Evolutionary conservation across 176 grass and related monocot species (phyloP).

Genomic region (Musa troglodytarum): DNA sequence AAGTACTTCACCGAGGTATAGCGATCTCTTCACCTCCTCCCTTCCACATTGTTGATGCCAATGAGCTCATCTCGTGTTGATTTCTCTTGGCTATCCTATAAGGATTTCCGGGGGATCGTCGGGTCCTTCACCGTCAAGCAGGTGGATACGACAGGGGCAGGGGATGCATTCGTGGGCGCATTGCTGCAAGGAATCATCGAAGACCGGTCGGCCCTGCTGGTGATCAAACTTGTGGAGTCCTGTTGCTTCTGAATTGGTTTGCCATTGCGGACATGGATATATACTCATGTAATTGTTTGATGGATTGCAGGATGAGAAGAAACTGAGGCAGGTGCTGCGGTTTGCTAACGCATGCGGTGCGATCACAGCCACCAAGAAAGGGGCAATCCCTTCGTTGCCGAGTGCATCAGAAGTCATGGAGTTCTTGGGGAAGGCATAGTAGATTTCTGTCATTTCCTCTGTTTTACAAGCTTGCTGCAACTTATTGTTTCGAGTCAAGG

Average conservation of each 20-base stretch:
- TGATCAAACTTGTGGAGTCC: neutral
- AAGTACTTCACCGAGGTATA: conserved; percentile 14
- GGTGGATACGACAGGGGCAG: conserved; percentile 12
- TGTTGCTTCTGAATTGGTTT: neutral
- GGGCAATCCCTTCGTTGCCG: conserved; percentile 16
- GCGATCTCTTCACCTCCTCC: neutral
- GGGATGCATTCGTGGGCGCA: conserved; percentile 1
- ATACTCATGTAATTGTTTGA: neutral
- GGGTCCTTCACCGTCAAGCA: conserved; percentile 5
- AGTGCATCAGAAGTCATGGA: conserved; percentile 8
- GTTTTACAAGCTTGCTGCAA: neutral
- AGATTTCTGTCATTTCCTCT: neutral
- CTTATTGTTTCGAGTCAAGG: neutral
- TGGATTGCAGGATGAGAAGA: conserved; percentile 19
- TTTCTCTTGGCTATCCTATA: too few relatives aligned
- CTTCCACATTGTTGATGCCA: too few relatives aligned
- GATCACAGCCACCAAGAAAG: conserved; percentile 12
- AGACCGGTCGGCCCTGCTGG: conserved; percentile 1
- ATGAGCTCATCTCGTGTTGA: neutral
- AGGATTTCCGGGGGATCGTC: conserved; percentile 12
- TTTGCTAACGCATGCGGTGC: conserved; percentile 14
- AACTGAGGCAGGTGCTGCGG: conserved; percentile 3
- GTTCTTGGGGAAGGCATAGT: neutral
- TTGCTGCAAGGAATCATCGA: neutral
- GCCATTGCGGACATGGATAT: neutral